A percentile compares a stretch with the other conserved stretches of the same genome.
phyloP scores from a whole-genome alignment of 371 early-diverging fungal species.

The Cokeromyces recurvatus region DNA sequence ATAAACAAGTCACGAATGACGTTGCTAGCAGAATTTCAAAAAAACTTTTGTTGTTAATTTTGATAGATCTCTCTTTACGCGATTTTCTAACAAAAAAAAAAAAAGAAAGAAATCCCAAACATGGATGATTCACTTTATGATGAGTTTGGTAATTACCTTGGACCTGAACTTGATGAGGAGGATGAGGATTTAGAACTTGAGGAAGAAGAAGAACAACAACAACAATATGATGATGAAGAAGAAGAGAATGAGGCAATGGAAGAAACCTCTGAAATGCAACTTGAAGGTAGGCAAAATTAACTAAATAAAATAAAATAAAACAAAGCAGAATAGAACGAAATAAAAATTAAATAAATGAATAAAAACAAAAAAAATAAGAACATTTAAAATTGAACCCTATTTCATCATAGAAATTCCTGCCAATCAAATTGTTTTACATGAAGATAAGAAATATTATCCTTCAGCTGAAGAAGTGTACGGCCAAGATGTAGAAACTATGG shows the following conservation, averaged over 20 bases:
- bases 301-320: too few relatives aligned
- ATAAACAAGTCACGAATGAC: too few relatives aligned
- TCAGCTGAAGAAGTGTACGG: conserved; percentile 97
- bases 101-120: conserved; percentile 13
- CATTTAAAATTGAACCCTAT: too few relatives aligned
- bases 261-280: conserved; percentile 38
- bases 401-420: conserved; percentile 49
- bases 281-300: too few relatives aligned
- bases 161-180: conserved; percentile 82
- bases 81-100: conserved; percentile 1
- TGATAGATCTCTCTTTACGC: conserved; percentile 5
- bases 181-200: conserved; percentile 40
- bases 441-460: conserved; percentile 97
- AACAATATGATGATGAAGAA: too few relatives aligned
- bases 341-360: conserved; percentile 14
- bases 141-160: conserved; percentile 98
- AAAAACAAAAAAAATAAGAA: too few relatives aligned
- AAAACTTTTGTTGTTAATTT: conserved; percentile 1
- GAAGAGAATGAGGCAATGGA: conserved; percentile 42
- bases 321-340: too few relatives aligned
- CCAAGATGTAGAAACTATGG: conserved; percentile 89
- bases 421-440: conserved; percentile 89
- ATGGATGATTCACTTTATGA: conserved; percentile 87
- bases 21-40: too few relatives aligned
- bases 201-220: conserved; percentile 27